Evolutionary conservation across 1,284 basidiomycete genomes (phyloP).

Genomic region (Inonotus obliquus): DNA sequence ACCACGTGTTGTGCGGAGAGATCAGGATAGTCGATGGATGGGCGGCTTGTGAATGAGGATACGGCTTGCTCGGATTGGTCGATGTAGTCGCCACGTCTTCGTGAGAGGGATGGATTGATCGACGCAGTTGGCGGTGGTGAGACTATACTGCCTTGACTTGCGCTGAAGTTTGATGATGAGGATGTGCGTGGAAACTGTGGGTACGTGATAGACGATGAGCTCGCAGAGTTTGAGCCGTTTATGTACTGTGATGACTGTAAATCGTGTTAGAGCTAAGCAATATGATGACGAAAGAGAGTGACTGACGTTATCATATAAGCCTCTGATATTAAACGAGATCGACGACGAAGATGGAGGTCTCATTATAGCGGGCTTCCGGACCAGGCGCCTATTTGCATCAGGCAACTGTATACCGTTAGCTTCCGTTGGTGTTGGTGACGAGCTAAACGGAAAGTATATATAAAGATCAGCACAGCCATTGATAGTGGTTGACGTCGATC

Average conservation of each 20-base stretch:
- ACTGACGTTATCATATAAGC: slow-evolving; percentile 42
- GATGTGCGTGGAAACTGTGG: slow-evolving; percentile 35
- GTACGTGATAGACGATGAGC: slow-evolving; percentile 36
- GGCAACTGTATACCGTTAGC: slow-evolving; percentile 3
- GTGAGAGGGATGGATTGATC: slow-evolving; percentile 67
- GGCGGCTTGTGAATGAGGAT: slow-evolving; percentile 42
- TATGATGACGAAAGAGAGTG: background rate
- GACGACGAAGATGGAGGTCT: slow-evolving; percentile 36
- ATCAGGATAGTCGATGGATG: slow-evolving; percentile 78
- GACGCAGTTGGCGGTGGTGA: slow-evolving; percentile 76
- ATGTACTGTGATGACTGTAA: slow-evolving; percentile 11
- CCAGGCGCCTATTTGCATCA: slow-evolving; percentile 31
- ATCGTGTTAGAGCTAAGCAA: background rate
- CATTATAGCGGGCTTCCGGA: slow-evolving; percentile 33
- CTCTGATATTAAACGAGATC: slow-evolving; percentile 36
- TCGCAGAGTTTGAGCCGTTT: slow-evolving; percentile 2
- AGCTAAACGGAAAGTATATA: background rate
- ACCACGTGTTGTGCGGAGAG: slow-evolving; percentile 56
- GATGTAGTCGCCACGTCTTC: slow-evolving; percentile 74
- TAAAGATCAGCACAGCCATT: slow-evolving; percentile 5
- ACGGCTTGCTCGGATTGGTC: slow-evolving; percentile 74
- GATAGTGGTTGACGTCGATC: background rate
- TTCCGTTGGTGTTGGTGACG: background rate
- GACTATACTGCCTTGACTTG: slow-evolving; percentile 33
- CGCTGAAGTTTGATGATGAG: slow-evolving; percentile 29